Evolutionary conservation across 129 eudicot species (phyloP), one percentile per base, ranked within the genome.

Genomic region (Escallonia rubra): DNA sequence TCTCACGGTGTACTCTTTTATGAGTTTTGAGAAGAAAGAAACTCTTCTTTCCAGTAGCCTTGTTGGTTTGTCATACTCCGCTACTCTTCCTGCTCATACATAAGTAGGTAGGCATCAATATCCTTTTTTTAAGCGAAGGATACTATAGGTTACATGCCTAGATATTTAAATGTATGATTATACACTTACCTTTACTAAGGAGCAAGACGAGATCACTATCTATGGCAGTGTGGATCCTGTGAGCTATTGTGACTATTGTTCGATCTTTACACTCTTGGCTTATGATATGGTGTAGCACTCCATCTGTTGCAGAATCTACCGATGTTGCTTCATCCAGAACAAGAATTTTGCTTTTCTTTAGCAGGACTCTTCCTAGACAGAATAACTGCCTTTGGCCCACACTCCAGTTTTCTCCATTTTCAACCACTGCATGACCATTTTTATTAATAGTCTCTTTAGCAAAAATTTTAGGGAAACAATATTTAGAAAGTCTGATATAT

Each of bases 281-380:
- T 41, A 93, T 86, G 39, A 93, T 79, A 67, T 84, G 77, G 16
- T 93, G 99, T 73, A 93, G 67, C 57, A 82, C 76, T 49, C 92
- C 99, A 68, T 93, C 99, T 4, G 96, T 93, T 50, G 96, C 99
- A 5, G 99, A 89, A 78, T 93, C 99, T 51, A 93, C 87, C 10
- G 99, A 93, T 70, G 98, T 93, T 68, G 98, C 98, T 81, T 93
- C 98, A 75, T 93, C 99, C 45, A 93, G 86, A 75, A 93, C 92
- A 66, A 93, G 89, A 72, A 93, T 84, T 71, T 78, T 76, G 85
- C 95, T 86, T 65, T 79, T 90, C 75, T 93, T 93, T 12, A 93
- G 90, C 78, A 93, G 56, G 8, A 92, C 99, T 71, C 99, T 78
- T 64, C 99, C 99, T 6, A 93, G 99, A 67, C 99, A 93, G 70